phyloP scores from a whole-genome alignment of 208 protist genomes.

The Trypanosoma cruzi region DNA sequence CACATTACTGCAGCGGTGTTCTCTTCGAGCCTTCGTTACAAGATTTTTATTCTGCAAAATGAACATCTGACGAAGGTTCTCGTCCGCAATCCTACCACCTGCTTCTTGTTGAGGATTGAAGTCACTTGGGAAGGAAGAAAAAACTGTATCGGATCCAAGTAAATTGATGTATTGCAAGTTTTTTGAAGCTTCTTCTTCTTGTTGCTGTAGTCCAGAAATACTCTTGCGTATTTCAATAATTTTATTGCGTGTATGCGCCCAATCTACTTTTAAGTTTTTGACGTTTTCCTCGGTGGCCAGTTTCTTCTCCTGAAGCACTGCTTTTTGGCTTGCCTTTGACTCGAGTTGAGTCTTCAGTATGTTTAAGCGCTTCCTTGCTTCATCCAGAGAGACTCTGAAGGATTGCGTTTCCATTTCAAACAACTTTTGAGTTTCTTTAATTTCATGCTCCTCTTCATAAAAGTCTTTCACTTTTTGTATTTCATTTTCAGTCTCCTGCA shows the following conservation, averaged over 20 bases:
- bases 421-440: slow-evolving; percentile 5
- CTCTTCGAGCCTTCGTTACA: slow-evolving; percentile 13
- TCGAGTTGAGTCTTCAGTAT: slow-evolving; percentile 6
- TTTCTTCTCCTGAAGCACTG: slow-evolving; percentile 20
- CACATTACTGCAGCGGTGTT: not conserved
- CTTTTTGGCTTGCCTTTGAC: slow-evolving; percentile 8
- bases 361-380: slow-evolving; percentile 17
- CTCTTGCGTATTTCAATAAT: slow-evolving; percentile 1
- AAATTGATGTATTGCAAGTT: slow-evolving; percentile 16
- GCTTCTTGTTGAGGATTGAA: not conserved
- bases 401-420: slow-evolving; percentile 11
- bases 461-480: slow-evolving; percentile 7
- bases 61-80: slow-evolving; percentile 12
- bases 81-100: not conserved
- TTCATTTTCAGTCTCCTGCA: slow-evolving; percentile 7
- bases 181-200: slow-evolving; percentile 5
- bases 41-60: slow-evolving; percentile 1
- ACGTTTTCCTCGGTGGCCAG: slow-evolving; percentile 10
- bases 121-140: not conserved
- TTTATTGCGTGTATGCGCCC: slow-evolving; percentile 4
- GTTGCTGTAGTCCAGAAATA: not conserved
- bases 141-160: not conserved
- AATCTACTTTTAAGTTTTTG: slow-evolving; percentile 9
- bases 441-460: slow-evolving; percentile 8
- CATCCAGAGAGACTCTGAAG: not conserved